phyloP scores from a whole-genome alignment of 129 eudicot genomes.

The Lactuca sativa region DNA sequence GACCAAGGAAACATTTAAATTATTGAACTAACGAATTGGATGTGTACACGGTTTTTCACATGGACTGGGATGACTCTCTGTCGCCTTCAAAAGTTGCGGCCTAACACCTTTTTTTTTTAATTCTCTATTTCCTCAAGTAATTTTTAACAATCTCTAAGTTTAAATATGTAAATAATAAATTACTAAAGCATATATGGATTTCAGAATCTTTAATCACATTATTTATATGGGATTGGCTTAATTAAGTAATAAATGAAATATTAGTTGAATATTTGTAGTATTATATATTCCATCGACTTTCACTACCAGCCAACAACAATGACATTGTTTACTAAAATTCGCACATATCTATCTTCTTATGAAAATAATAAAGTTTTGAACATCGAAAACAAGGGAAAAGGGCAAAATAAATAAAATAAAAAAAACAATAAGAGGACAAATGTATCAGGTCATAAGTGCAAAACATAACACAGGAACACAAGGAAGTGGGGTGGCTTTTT shows the following conservation, averaged over 20 bases:
- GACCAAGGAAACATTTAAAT: slow-evolving; percentile 12
- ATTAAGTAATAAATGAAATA: background rate
- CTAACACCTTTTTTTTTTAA: background rate
- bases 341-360: slow-evolving; percentile 14
- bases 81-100: slow-evolving; percentile 27
- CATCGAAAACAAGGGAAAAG: slow-evolving; percentile 23
- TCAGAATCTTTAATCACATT: background rate
- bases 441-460: slow-evolving; percentile 1
- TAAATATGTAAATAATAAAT: background rate
- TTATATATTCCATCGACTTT: slow-evolving; percentile 17
- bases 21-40: slow-evolving; percentile 24
- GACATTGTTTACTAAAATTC: slow-evolving; percentile 12
- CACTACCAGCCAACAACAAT: slow-evolving; percentile 14
- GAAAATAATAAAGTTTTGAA: background rate
- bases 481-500: slow-evolving; percentile 14
- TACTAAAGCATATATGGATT: background rate
- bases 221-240: background rate
- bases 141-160: background rate
- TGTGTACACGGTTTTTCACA: slow-evolving; percentile 34
- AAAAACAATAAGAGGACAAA: slow-evolving; percentile 20
- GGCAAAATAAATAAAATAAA: background rate
- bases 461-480: slow-evolving; percentile 12
- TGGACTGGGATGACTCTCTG: slow-evolving; percentile 17
- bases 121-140: background rate
- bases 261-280: background rate